These are phyloP conservation scores for Phalaenopsis hybrid DNA, from an alignment of 116 monocot genomes.

Conservation along the genomic window DNA sequence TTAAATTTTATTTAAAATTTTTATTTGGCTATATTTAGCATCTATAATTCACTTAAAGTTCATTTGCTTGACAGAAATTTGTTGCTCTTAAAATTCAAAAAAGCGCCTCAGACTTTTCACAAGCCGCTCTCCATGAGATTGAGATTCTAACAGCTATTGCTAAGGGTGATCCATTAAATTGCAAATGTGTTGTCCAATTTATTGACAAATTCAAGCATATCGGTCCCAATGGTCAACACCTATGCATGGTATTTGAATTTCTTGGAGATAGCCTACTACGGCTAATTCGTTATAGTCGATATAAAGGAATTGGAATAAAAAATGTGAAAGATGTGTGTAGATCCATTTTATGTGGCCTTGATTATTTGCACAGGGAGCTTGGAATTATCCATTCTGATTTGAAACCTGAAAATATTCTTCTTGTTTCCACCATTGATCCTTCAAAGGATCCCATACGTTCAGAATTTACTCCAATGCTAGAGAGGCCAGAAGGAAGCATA, in stretches of 20 bases:
- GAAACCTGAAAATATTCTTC: slow-evolving; percentile 63
- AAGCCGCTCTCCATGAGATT: slow-evolving; percentile 61
- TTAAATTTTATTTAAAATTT: not conserved
- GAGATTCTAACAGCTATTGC: slow-evolving; percentile 53
- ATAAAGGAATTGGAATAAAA: slow-evolving; percentile 51
- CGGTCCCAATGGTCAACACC: slow-evolving; percentile 69
- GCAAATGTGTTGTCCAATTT: slow-evolving; percentile 36
- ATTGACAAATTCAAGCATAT: slow-evolving; percentile 53
- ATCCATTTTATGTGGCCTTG: slow-evolving; percentile 42
- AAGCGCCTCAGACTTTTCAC: slow-evolving; percentile 43
- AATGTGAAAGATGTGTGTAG: slow-evolving; percentile 40
- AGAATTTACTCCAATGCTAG: slow-evolving; percentile 40
- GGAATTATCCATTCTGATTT: slow-evolving; percentile 57
- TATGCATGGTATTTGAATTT: slow-evolving; percentile 45
- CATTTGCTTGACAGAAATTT: slow-evolving; percentile 26
- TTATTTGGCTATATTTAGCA: not conserved
- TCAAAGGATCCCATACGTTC: slow-evolving; percentile 53
- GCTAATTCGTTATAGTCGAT: slow-evolving; percentile 42
- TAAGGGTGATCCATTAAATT: slow-evolving; percentile 42
- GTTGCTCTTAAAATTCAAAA: slow-evolving; percentile 73
- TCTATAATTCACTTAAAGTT: not conserved
- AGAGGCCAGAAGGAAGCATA: slow-evolving; percentile 34
- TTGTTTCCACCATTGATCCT: slow-evolving; percentile 53
- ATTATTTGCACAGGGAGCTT: slow-evolving; percentile 54
- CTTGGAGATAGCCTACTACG: slow-evolving; percentile 60